Evolutionary conservation across 2,329 filamentous ascomycete genomes (phyloP).

Genomic region (Penicillium sp.): DNA sequence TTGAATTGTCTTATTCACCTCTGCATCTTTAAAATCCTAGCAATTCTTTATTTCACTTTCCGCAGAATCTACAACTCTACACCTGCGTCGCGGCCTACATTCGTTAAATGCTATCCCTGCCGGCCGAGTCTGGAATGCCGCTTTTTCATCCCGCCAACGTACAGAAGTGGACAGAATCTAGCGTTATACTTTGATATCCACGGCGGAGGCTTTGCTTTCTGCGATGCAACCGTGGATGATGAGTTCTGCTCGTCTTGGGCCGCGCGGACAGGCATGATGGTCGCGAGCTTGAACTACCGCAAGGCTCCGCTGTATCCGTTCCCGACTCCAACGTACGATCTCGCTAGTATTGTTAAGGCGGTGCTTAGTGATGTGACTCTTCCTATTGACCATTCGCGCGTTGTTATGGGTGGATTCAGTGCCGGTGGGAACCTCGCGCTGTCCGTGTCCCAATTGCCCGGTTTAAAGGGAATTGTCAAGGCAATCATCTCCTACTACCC

Average conservation of each 20-base stretch:
- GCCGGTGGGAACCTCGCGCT: not conserved
- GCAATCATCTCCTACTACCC: too few relatives aligned
- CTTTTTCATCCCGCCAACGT: not conserved
- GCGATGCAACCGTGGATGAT: conserved; percentile 1
- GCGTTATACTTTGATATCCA: too few relatives aligned
- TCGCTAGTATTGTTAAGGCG: too few relatives aligned
- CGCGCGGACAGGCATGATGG: conserved; percentile 1
- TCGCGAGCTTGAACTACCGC: conserved; percentile 2
- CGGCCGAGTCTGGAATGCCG: conserved; percentile 1
- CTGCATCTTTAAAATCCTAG: too few relatives aligned
- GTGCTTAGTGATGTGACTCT: too few relatives aligned
- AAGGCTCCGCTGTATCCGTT: conserved; percentile 1
- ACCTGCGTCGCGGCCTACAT: not conserved
- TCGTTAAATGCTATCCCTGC: not conserved
- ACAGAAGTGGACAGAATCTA: too few relatives aligned
- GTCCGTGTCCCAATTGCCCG: not conserved
- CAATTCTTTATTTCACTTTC: too few relatives aligned
- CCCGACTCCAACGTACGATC: too few relatives aligned
- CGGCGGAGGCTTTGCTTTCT: not conserved
- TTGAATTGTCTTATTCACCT: too few relatives aligned
- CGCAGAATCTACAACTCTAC: too few relatives aligned
- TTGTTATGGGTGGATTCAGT: not conserved
- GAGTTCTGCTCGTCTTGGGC: conserved; percentile 1
- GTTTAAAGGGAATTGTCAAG: not conserved
- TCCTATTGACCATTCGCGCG: not conserved